Evolutionary conservation across 495 filamentous ascomycete species (phyloP).

Genomic region (Lepraria neglecta): DNA sequence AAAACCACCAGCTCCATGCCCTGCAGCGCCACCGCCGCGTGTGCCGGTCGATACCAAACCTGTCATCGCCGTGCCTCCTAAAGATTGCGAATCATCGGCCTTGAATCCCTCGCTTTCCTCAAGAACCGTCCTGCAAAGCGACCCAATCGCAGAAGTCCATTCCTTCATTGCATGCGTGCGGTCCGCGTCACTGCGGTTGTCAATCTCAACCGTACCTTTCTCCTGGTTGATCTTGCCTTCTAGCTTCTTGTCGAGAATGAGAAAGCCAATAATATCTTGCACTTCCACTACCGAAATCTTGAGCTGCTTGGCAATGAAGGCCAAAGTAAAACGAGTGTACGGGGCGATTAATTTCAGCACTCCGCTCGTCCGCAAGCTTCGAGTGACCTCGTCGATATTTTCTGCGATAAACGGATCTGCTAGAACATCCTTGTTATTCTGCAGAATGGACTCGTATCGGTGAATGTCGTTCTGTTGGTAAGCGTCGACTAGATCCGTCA

Average conservation of each 20-base stretch:
- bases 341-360: conserved; percentile 90
- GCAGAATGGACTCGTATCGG: conserved; percentile 77
- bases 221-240: conserved; percentile 85
- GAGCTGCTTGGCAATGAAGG: conserved; percentile 78
- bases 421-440: conserved; percentile 82
- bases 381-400: conserved; percentile 98
- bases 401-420: conserved; percentile 95
- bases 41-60: conserved; percentile 16
- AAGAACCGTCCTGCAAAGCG: conserved; percentile 59
- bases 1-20: conserved; percentile 7
- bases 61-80: conserved; percentile 21
- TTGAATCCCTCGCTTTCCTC: conserved; percentile 70
- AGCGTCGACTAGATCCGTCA: conserved; percentile 94
- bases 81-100: conserved; percentile 27
- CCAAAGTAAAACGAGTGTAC: conserved; percentile 83
- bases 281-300: conserved; percentile 80
- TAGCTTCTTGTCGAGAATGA: conserved; percentile 85
- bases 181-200: conserved; percentile 64
- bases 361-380: conserved; percentile 95
- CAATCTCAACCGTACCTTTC: conserved; percentile 73
- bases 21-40: conserved; percentile 13
- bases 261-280: conserved; percentile 83
- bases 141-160: conserved; percentile 62
- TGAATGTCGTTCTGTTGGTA: conserved; percentile 96
- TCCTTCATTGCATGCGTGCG: conserved; percentile 65